A percentile compares a stretch with the other conserved stretches of the same genome.
These are phyloP conservation scores for Tillandsia leiboldiana DNA, from an alignment of 176 grass and related monocot genomes.

Conservation along the genomic window DNA sequence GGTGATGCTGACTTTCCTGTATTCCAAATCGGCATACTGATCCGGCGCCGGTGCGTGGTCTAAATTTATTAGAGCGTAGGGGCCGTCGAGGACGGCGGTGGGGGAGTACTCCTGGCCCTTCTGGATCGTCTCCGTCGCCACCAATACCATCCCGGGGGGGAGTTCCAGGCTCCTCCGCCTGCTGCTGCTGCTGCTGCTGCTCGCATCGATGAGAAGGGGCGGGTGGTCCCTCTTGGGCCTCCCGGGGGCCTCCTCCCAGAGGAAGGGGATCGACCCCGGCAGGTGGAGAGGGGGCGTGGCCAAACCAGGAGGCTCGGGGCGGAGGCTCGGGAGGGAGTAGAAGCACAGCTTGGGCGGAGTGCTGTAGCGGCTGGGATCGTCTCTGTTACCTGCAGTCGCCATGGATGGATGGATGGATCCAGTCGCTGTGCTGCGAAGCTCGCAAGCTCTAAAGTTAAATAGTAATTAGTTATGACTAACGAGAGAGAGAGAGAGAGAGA, in stretches of 20 bases:
- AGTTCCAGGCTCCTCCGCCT: constrained; percentile 31
- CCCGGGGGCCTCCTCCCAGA: constrained; percentile 69
- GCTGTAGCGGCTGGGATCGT: neutral
- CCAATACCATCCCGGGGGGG: constrained; percentile 42
- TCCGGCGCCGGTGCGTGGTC: neutral
- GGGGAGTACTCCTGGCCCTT: neutral
- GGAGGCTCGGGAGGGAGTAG: constrained; percentile 7
- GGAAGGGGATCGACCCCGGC: constrained; percentile 43
- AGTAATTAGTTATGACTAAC: too few species aligned
- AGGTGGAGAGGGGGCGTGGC: constrained; percentile 33
- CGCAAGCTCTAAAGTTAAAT: too few species aligned
- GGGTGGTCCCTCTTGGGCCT: constrained; percentile 29
- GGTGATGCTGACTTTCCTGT: constrained; percentile 24
- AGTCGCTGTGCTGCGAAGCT: too few species aligned
- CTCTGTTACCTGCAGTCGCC: neutral
- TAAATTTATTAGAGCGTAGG: neutral
- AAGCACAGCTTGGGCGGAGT: constrained; percentile 13
- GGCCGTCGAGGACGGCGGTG: neutral
- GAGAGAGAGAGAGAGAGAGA: too few species aligned
- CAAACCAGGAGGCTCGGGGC: constrained; percentile 7
- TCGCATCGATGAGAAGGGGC: too few species aligned
- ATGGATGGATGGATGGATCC: neutral
- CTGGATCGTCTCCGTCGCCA: neutral
- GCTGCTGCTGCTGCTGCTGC: neutral
- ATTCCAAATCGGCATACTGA: neutral